Percentiles rank a stretch among this genome's conserved stretches.
phyloP scores from a whole-genome alignment of 208 protist species.

The Trypanosoma melophagium region DNA sequence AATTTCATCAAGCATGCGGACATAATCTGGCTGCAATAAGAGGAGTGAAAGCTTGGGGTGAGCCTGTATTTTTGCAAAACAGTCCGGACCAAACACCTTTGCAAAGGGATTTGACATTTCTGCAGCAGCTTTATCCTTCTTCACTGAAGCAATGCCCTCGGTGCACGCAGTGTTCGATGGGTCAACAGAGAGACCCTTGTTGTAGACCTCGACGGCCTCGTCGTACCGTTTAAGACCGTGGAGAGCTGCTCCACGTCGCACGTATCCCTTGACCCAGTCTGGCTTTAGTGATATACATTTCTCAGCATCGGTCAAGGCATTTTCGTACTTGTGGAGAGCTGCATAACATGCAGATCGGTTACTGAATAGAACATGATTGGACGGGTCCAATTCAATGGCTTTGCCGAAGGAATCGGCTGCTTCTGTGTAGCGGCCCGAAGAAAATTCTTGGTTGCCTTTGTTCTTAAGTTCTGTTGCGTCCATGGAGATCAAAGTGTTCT shows the following conservation, averaged over 20 bases:
- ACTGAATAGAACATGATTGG: conserved; percentile 94
- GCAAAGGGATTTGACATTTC: conserved; percentile 74
- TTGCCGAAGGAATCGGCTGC: conserved; percentile 90
- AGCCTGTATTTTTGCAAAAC: conserved; percentile 81
- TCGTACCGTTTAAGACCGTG: conserved; percentile 79
- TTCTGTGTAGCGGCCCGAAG: conserved; percentile 81
- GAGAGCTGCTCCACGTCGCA: conserved; percentile 88
- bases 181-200: conserved; percentile 84
- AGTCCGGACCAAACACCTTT: conserved; percentile 76
- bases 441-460: conserved; percentile 93
- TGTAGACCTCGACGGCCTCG: conserved; percentile 81
- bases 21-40: conserved; percentile 90
- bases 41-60: conserved; percentile 86
- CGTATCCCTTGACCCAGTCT: conserved; percentile 93
- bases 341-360: conserved; percentile 93
- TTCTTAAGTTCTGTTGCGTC: conserved; percentile 81
- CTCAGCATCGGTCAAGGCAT: conserved; percentile 92
- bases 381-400: conserved; percentile 87
- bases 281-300: conserved; percentile 89
- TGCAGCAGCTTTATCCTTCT: conserved; percentile 45
- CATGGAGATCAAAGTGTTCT: conserved; percentile 24
- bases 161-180: conserved; percentile 64
- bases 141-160: conserved; percentile 66
- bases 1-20: conserved; percentile 88
- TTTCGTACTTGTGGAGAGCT: conserved; percentile 84